Evolutionary conservation across 306 rosid species (phyloP).

Genomic region (Prunus mume): DNA sequence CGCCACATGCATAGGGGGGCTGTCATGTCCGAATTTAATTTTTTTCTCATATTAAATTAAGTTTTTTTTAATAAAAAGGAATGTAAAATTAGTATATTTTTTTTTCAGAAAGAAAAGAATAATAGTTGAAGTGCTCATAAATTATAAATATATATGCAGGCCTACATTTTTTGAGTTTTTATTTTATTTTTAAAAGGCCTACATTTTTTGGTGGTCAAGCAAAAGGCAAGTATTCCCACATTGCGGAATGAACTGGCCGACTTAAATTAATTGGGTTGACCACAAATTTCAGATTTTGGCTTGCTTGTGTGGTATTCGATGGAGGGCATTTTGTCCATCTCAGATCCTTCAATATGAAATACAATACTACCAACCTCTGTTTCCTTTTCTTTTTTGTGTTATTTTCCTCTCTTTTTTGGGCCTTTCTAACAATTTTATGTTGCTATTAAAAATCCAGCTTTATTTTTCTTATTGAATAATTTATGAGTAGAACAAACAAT

Average conservation of each 20-base stretch:
- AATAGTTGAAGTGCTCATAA: neutral
- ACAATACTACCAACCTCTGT: too few relatives aligned
- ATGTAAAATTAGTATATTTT: neutral
- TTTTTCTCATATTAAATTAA: too few relatives aligned
- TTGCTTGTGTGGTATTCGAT: neutral
- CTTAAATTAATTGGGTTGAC: neutral
- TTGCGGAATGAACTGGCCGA: too few relatives aligned
- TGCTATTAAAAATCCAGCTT: too few relatives aligned
- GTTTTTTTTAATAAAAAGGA: neutral
- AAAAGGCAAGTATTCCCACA: neutral
- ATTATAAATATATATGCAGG: neutral
- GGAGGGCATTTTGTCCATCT: neutral
- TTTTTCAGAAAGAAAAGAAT: neutral
- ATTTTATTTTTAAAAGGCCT: too few relatives aligned
- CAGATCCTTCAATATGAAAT: neutral
- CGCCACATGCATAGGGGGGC: neutral
- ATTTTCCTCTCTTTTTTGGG: neutral
- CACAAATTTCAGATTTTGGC: neutral
- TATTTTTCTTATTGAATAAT: too few relatives aligned
- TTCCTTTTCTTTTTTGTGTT: neutral
- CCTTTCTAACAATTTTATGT: neutral
- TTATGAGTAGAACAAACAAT: too few relatives aligned
- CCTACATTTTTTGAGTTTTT: too few relatives aligned
- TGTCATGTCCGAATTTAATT: too few relatives aligned
- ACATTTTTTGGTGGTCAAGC: neutral